Evolutionary conservation across 78 protist genomes (phyloP).

Genomic region (Planoprotostelium fungivorum): DNA sequence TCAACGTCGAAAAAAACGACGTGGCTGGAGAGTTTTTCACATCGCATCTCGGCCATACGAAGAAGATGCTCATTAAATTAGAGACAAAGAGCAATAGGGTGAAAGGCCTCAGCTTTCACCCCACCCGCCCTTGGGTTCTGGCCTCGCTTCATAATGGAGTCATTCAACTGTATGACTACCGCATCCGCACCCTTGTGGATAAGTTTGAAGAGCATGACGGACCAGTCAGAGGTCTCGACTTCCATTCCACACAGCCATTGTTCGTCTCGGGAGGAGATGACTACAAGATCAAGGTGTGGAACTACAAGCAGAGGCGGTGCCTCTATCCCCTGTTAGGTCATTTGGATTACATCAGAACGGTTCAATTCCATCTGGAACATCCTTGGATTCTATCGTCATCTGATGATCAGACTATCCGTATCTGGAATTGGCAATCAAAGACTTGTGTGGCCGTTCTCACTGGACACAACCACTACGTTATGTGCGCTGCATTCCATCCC

Average conservation of each 20-base stretch:
- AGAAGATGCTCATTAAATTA: constrained; percentile 44
- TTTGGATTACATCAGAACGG: constrained; percentile 96
- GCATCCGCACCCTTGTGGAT: constrained; percentile 93
- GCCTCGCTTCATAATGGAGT: constrained; percentile 94
- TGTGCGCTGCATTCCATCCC: constrained; percentile 98
- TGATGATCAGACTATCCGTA: constrained; percentile 97
- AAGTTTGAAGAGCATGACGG: constrained; percentile 98
- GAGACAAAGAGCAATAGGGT: constrained; percentile 77
- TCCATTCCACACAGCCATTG: constrained; percentile 96
- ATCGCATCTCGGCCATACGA: too few species aligned
- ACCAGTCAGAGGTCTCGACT: constrained; percentile 97
- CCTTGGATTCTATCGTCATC: constrained; percentile 97
- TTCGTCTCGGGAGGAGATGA: constrained; percentile 99
- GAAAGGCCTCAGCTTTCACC: constrained; percentile 96
- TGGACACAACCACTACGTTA: constrained; percentile 99
- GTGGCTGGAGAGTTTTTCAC: background rate
- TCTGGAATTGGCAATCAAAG: constrained; percentile 99
- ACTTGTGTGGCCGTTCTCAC: constrained; percentile 88
- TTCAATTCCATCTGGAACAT: constrained; percentile 84
- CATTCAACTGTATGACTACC: constrained; percentile 97
- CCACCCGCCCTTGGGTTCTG: constrained; percentile 95
- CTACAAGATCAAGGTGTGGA: constrained; percentile 97
- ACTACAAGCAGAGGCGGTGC: constrained; percentile 95
- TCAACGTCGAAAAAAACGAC: background rate
- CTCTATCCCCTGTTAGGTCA: constrained; percentile 95